Conservation (phyloP, 2,329 filamentous ascomycete genomes). For the Cladosporium sp. region DNA sequence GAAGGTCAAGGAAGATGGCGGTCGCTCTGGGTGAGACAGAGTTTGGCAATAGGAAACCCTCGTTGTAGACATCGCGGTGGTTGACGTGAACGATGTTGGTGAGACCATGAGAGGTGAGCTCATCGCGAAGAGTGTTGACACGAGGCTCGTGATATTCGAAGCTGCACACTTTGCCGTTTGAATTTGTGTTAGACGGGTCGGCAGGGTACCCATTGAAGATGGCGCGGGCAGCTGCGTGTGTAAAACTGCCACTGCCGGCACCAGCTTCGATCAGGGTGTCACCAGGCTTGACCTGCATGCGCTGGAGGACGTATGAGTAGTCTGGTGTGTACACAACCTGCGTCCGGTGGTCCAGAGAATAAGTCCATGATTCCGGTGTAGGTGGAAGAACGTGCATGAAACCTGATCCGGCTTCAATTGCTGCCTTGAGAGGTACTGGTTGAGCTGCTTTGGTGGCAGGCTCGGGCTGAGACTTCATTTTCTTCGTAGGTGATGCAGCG, state of each 20-base stretch:
- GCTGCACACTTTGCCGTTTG: slow-evolving; percentile 70
- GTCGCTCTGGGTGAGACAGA: slow-evolving; percentile 57
- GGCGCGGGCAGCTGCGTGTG: slow-evolving; percentile 73
- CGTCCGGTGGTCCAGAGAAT: slow-evolving; percentile 75
- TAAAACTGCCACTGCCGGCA: slow-evolving; percentile 80
- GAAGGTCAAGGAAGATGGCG: slow-evolving; percentile 76
- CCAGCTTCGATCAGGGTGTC: slow-evolving; percentile 76
- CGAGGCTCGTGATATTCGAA: slow-evolving; percentile 79
- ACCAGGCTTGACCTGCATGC: slow-evolving; percentile 72
- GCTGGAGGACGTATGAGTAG: slow-evolving; percentile 80
- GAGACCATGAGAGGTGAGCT: slow-evolving; percentile 68
- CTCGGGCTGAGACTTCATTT: slow-evolving; percentile 35
- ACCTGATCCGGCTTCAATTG: slow-evolving; percentile 60
- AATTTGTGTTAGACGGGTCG: slow-evolving; percentile 19
- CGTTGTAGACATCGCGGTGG: slow-evolving; percentile 75
- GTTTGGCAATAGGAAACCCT: slow-evolving; percentile 63
- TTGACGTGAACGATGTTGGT: slow-evolving; percentile 68
- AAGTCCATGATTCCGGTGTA: slow-evolving; percentile 80
- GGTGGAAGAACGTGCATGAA: slow-evolving; percentile 78
- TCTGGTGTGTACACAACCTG: slow-evolving; percentile 87
- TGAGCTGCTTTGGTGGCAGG: neutral
- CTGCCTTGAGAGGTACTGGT: slow-evolving; percentile 43
- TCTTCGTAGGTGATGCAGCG: slow-evolving; percentile 32
- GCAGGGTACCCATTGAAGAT: slow-evolving; percentile 71
- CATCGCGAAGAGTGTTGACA: slow-evolving; percentile 66